Evolutionary conservation across 2,329 filamentous ascomycete species (phyloP).

Genomic region (Phaeosphaeria sp.): DNA sequence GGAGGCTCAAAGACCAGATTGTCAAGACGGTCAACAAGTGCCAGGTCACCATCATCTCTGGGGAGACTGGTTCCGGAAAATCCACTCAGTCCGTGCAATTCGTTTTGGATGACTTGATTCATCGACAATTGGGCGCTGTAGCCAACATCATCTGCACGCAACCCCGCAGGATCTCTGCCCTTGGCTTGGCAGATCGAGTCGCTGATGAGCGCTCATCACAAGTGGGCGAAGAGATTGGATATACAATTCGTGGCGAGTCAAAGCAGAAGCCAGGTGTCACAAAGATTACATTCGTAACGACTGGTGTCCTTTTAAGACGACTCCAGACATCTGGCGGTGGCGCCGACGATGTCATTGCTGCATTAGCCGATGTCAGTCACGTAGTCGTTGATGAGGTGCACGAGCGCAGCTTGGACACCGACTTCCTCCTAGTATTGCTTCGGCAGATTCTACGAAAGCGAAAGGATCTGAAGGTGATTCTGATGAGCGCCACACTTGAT

Average conservation of each 20-base stretch:
- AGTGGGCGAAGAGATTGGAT: slow-evolving; percentile 89
- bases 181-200: slow-evolving; percentile 92
- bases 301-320: slow-evolving; percentile 86
- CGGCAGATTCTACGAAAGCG: slow-evolving; percentile 78
- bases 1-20: slow-evolving; percentile 80
- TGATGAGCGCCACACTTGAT: slow-evolving; percentile 97
- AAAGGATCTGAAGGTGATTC: slow-evolving; percentile 82
- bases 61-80: slow-evolving; percentile 96
- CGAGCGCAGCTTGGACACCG: slow-evolving; percentile 91
- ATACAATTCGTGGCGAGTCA: slow-evolving; percentile 88
- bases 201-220: slow-evolving; percentile 84
- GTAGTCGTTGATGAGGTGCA: slow-evolving; percentile 97
- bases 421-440: slow-evolving; percentile 88
- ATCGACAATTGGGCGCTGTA: slow-evolving; percentile 72
- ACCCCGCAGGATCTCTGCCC: slow-evolving; percentile 89
- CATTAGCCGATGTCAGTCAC: slow-evolving; percentile 89
- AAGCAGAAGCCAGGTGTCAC: slow-evolving; percentile 74
- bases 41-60: slow-evolving; percentile 94
- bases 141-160: slow-evolving; percentile 96
- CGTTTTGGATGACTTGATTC: slow-evolving; percentile 88
- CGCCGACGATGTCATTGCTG: slow-evolving; percentile 78
- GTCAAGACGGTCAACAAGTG: slow-evolving; percentile 75
- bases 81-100: slow-evolving; percentile 98
- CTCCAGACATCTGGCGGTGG: slow-evolving; percentile 88
- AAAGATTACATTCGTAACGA: slow-evolving; percentile 94